Evolutionary conservation across 106 monocot species (phyloP).

Genomic region (Vanilla planifolia): DNA sequence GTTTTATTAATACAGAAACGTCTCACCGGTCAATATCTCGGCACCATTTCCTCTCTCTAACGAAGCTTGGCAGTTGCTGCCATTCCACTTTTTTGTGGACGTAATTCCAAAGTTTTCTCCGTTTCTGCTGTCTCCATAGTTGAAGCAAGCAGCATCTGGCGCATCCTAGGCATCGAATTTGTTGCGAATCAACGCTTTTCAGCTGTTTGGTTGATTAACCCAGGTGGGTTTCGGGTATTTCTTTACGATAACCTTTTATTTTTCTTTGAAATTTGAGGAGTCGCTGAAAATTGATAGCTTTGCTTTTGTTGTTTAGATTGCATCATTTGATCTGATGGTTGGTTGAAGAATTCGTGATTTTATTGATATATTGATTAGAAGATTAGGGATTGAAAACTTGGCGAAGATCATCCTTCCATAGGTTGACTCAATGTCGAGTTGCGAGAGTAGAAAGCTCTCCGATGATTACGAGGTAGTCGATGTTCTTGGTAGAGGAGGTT

Average conservation of each 20-base stretch:
- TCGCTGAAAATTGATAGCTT: not conserved
- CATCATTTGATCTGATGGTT: too few relatives aligned
- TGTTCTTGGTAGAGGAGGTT: slow-evolving; percentile 56
- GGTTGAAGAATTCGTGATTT: too few relatives aligned
- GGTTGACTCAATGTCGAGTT: slow-evolving; percentile 14
- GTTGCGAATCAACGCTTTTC: not conserved
- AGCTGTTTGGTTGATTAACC: not conserved
- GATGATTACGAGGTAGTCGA: slow-evolving; percentile 58
- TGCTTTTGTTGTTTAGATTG: not conserved
- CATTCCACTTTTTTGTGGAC: not conserved
- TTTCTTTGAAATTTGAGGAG: not conserved
- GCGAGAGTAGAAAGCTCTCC: slow-evolving; percentile 29
- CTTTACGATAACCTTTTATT: not conserved
- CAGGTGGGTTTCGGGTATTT: not conserved
- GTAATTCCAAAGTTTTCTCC: not conserved
- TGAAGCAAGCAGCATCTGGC: not conserved
- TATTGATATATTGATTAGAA: too few relatives aligned
- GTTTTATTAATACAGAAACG: not conserved
- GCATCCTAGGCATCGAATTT: not conserved
- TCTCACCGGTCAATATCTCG: not conserved
- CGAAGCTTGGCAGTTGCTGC: not conserved
- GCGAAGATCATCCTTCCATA: too few relatives aligned
- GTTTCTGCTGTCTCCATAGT: not conserved
- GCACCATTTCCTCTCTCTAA: not conserved
- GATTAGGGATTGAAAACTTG: too few relatives aligned